A percentile compares a stretch with the other conserved stretches of the same genome.
Evolutionary conservation across 108 stramenopile genomes (phyloP).

Genomic region (Nannochloropsis salina): DNA sequence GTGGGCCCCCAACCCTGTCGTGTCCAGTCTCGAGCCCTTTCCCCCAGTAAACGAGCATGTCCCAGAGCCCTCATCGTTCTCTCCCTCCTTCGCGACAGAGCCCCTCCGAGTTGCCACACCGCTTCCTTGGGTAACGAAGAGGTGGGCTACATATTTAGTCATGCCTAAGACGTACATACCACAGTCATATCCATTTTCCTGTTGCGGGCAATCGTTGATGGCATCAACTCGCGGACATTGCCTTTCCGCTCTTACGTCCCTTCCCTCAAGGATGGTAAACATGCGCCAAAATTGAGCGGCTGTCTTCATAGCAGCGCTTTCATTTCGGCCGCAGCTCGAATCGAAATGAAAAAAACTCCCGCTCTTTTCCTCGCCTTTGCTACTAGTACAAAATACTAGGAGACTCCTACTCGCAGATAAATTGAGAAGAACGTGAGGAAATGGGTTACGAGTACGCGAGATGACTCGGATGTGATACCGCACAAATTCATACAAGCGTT

Average conservation of each 20-base stretch:
- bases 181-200: slow-evolving; percentile 48
- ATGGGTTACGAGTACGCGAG: too few relatives aligned
- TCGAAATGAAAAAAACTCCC: slow-evolving; percentile 39
- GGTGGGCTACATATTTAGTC: slow-evolving; percentile 36
- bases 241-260: neutral
- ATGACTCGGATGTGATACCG: too few relatives aligned
- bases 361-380: neutral
- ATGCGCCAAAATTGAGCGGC: slow-evolving; percentile 28
- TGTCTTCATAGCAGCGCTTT: slow-evolving; percentile 25
- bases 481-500: too few relatives aligned
- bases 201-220: slow-evolving; percentile 33
- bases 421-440: too few relatives aligned
- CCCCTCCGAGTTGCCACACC: neutral
- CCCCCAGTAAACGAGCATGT: too few relatives aligned
- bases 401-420: slow-evolving; percentile 36
- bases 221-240: slow-evolving; percentile 20
- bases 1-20: neutral
- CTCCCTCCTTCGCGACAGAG: neutral
- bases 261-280: neutral
- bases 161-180: slow-evolving; percentile 42
- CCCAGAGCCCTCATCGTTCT: too few relatives aligned
- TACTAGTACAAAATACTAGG: slow-evolving; percentile 13
- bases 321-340: slow-evolving; percentile 30
- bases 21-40: neutral
- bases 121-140: neutral